Evolutionary conservation across 2,329 filamentous ascomycete genomes (phyloP).

Genomic region (Fusarium buxicola): DNA sequence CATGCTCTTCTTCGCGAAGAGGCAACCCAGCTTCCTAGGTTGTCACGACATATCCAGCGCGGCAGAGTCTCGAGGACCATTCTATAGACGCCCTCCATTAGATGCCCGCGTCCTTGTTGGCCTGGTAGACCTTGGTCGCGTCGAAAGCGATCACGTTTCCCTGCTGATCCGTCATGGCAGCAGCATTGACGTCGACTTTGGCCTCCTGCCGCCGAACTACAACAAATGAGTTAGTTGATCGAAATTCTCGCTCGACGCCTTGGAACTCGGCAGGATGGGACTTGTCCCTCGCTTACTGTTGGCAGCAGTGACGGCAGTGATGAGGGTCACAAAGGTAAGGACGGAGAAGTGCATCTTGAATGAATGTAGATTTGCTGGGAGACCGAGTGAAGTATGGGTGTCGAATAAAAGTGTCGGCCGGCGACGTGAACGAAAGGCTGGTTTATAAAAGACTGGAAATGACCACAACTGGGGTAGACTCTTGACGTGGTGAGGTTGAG

Average conservation of each 20-base stretch:
- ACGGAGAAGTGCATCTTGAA: conserved; percentile 67
- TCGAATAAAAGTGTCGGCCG: conserved; percentile 59
- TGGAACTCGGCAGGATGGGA: background rate
- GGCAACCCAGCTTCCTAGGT: too few species aligned
- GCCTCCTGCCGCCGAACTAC: conserved; percentile 31
- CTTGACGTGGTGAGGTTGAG: conserved; percentile 10
- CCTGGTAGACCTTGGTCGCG: conserved; percentile 56
- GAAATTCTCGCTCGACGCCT: background rate
- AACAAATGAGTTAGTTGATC: conserved; percentile 13
- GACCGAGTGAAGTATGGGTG: conserved; percentile 3
- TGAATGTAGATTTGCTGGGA: conserved; percentile 24
- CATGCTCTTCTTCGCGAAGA: background rate
- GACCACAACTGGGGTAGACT: conserved; percentile 14
- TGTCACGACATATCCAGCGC: background rate
- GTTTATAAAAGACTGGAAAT: conserved; percentile 13
- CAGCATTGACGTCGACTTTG: conserved; percentile 49
- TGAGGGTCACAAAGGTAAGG: conserved; percentile 60
- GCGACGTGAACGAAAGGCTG: conserved; percentile 56
- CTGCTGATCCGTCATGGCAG: conserved; percentile 59
- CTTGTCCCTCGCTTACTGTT: conserved; percentile 39
- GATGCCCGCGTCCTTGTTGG: conserved; percentile 51
- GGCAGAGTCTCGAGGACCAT: background rate
- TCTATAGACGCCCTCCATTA: conserved; percentile 39
- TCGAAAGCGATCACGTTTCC: conserved; percentile 62
- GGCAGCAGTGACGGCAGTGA: conserved; percentile 59